Evolutionary conservation across 2,329 filamentous ascomycete species (phyloP).

Genomic region (Aurifilum marmelostoma): DNA sequence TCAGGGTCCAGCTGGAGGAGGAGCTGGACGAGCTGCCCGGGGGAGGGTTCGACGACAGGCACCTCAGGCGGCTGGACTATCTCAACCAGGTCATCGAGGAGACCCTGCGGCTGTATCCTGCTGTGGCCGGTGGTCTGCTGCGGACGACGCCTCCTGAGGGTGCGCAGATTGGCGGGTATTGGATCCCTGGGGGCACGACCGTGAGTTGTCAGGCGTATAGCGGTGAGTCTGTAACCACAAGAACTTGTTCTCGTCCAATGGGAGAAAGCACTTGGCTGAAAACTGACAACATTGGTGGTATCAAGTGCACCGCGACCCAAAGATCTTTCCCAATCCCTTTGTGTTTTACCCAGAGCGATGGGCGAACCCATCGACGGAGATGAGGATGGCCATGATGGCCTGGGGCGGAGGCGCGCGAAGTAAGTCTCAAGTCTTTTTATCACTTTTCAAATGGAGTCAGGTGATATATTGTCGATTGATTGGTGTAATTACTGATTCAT

Average conservation of each 20-base stretch:
- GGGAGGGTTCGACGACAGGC: constrained; percentile 36
- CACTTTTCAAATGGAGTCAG: no score
- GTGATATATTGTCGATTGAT: neutral
- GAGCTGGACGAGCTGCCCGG: constrained; percentile 41
- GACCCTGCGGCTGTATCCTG: constrained; percentile 48
- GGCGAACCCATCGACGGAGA: constrained; percentile 36
- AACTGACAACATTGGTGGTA: neutral
- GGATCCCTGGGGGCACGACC: constrained; percentile 44
- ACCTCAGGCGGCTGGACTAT: constrained; percentile 43
- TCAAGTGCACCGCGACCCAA: constrained; percentile 46
- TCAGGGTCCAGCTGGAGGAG: constrained; percentile 39
- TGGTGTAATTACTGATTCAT: neutral
- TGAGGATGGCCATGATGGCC: constrained; percentile 36
- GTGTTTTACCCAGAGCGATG: constrained; percentile 43
- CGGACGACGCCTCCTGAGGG: constrained; percentile 46
- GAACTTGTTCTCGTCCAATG: no score
- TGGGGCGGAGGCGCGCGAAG: constrained; percentile 37
- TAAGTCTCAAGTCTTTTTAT: constrained; percentile 20
- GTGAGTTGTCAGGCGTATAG: constrained; percentile 50
- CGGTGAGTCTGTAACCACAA: constrained; percentile 12
- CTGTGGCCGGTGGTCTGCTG: constrained; percentile 45
- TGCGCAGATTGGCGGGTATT: constrained; percentile 42
- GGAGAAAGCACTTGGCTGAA: neutral
- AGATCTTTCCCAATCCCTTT: constrained; percentile 46
- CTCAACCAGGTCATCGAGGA: constrained; percentile 50